A percentile compares a stretch with the other conserved stretches of the same genome.
These are phyloP conservation scores for Alternaria alternata DNA, from an alignment of 2,329 filamentous ascomycete genomes.

Conservation along the genomic window DNA sequence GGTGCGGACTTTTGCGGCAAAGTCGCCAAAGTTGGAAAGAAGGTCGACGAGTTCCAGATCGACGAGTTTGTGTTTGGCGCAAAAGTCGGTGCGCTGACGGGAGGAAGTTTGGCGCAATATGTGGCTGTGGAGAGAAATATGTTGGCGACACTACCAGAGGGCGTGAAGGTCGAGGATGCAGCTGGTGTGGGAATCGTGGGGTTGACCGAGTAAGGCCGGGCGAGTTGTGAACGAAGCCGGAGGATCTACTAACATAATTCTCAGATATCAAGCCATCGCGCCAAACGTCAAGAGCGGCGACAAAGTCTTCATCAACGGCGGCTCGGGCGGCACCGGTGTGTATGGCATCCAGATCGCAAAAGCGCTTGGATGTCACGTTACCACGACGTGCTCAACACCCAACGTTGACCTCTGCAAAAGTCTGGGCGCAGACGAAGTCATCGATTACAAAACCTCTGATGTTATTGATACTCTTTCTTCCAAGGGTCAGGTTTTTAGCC, in stretches of 20 bases:
- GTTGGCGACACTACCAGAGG: constrained; percentile 35
- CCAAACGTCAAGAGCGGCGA: constrained; percentile 53
- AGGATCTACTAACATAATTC: neutral
- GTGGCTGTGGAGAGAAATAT: constrained; percentile 35
- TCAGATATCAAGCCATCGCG: constrained; percentile 43
- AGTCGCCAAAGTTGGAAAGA: constrained; percentile 51
- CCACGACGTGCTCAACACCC: constrained; percentile 63
- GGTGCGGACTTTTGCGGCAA: constrained; percentile 63
- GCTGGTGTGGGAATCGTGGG: constrained; percentile 50
- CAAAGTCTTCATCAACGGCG: constrained; percentile 71
- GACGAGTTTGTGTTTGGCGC: constrained; percentile 54
- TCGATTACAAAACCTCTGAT: constrained; percentile 65
- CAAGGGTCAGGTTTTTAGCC: constrained; percentile 60
- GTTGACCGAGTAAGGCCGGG: constrained; percentile 44
- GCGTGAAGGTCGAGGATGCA: constrained; percentile 43
- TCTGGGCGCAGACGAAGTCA: constrained; percentile 69
- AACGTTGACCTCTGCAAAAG: constrained; percentile 66
- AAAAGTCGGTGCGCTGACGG: constrained; percentile 37
- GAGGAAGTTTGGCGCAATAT: constrained; percentile 52
- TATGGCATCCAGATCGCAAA: constrained; percentile 72
- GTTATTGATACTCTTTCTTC: constrained; percentile 57
- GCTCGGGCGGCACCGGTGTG: constrained; percentile 67
- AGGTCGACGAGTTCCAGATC: constrained; percentile 39
- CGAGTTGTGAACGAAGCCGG: neutral
- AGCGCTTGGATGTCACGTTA: constrained; percentile 66